Conservation (phyloP, 2,329 filamentous ascomycete species). For the Coniochaeta prunicola region DNA sequence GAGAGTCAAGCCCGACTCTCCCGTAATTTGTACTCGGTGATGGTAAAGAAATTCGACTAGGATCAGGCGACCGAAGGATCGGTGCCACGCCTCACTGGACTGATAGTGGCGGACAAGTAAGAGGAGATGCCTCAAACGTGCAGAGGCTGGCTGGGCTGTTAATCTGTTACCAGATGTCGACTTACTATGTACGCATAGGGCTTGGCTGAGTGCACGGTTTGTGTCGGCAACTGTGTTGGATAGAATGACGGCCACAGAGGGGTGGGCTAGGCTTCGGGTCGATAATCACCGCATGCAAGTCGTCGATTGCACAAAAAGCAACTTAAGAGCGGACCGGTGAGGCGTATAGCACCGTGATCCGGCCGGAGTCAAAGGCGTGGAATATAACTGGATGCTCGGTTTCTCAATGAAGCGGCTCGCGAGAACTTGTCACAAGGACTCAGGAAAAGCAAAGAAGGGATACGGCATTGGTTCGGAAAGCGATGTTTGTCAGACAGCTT, state of each 20-base stretch:
- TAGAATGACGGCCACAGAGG: not conserved
- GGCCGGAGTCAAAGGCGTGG: not conserved
- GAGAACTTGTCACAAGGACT: not conserved
- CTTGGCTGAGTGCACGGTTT: no score
- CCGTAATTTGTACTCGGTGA: not conserved
- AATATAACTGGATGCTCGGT: not conserved
- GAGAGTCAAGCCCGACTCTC: no score
- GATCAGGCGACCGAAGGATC: no score
- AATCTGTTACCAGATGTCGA: no score
- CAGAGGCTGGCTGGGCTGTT: no score
- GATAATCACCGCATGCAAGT: no score
- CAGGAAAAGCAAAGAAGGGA: not conserved
- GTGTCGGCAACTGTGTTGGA: not conserved
- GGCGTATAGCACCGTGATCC: not conserved
- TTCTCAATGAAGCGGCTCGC: not conserved
- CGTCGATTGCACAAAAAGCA: not conserved
- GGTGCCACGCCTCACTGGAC: no score
- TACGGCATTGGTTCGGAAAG: not conserved
- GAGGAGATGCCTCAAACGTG: no score
- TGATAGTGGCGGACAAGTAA: no score
- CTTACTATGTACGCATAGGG: no score
- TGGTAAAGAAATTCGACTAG: no score
- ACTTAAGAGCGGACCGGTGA: not conserved
- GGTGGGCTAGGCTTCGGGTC: no score
- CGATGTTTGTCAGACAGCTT: not conserved